Evolutionary conservation across 2,329 filamentous ascomycete species (phyloP), one percentile per base, ranked within the genome.

Genomic region (Fusarium albidum): DNA sequence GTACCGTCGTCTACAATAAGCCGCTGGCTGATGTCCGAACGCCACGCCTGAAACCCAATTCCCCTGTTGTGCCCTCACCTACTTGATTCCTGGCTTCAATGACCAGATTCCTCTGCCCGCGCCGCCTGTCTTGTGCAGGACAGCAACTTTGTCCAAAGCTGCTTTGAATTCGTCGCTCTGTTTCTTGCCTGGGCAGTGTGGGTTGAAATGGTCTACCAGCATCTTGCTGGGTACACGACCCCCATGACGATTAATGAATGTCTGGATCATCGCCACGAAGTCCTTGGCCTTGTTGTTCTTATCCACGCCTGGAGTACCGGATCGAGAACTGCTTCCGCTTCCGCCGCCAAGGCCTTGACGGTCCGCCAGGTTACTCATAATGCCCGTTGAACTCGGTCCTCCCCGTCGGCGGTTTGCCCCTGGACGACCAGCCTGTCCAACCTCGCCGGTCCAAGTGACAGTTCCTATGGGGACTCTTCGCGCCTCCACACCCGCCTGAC

Each of bases 361-460:
- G 48, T 80, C 78, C 3, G 84, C 80, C 13, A 89, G 71, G 17
- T 83, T 81, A 13, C 80, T 79, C 47, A 88, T 73, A 17, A 89
- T 76, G 29, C 77, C 75, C 2, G 81, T 74, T 2, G 84, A 84
- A 59, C 79, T 77, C 5, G 82, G 81, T 5, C 80, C 82, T 28
- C 74, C 80, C 33, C 76, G 80, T 1, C 80, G 79, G 15, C 77
- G 80, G 50, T 73, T 75, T 29, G 77, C 79, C 21, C 85, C 82
- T 1, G 90, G 89, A 29, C 90, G 81, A 2, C 93, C 94, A 5
- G 86, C 87, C 42, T 88, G 83, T 9, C 94, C 94, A 39, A 90
- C 86, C 64, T 90, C 85, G 2, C 95, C 94, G 0, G 94, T 98
- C 94, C 94, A 98, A 1, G 94, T 97, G 9, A 95, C 91, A 0